These are phyloP conservation scores for Amanita thiersii DNA, from an alignment of 768 basidiomycete species.

Conservation along the genomic window DNA sequence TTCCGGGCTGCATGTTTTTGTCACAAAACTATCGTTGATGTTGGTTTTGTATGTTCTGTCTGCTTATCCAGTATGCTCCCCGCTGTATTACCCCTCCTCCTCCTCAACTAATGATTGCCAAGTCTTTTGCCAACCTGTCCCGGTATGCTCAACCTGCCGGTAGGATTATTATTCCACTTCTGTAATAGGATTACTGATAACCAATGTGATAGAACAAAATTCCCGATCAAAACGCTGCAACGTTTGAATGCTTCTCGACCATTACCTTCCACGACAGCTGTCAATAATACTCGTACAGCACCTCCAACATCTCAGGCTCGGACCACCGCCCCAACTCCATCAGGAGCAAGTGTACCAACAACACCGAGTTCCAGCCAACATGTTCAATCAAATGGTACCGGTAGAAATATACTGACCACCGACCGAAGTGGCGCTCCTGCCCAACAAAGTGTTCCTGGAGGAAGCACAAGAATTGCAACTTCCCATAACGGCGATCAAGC, in stretches of 20 bases:
- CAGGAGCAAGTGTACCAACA: constrained; percentile 9
- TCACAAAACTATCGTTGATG: constrained; percentile 93
- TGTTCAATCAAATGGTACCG: constrained; percentile 2
- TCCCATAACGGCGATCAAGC: no score
- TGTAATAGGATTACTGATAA: constrained; percentile 3
- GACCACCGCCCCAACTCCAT: constrained; percentile 10
- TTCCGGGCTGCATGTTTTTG: constrained; percentile 98
- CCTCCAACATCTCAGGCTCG: constrained; percentile 26
- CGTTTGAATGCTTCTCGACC: constrained; percentile 49
- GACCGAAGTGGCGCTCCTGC: no score
- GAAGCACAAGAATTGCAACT: no score
- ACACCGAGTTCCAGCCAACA: constrained; percentile 9
- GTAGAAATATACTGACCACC: not conserved
- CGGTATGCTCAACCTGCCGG: constrained; percentile 93
- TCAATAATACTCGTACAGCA: constrained; percentile 17
- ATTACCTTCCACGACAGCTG: constrained; percentile 13
- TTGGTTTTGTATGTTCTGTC: constrained; percentile 98
- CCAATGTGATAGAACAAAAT: constrained; percentile 63
- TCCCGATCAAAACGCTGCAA: constrained; percentile 88
- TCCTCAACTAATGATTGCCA: not conserved
- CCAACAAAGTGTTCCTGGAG: no score
- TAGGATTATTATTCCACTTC: constrained; percentile 27
- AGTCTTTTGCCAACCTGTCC: constrained; percentile 94
- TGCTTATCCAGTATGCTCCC: constrained; percentile 90
- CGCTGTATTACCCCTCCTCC: constrained; percentile 8